phyloP scores from a whole-genome alignment of 805 yeast genomes.

The Priceomyces melissophilus region DNA sequence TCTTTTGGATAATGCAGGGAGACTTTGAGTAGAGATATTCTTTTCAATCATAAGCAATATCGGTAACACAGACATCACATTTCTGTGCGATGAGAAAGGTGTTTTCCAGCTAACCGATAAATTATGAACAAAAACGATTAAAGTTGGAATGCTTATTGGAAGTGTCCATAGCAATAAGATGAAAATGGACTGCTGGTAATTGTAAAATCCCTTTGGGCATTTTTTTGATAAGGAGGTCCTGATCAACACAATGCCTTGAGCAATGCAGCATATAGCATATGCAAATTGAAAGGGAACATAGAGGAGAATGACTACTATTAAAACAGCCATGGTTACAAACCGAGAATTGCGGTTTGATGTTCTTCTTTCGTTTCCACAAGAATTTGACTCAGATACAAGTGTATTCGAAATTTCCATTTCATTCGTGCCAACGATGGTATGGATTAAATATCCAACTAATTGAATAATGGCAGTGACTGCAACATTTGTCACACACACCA shows the following conservation, averaged over 20 bases:
- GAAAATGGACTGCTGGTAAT: constrained; percentile 61
- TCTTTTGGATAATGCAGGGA: constrained; percentile 33
- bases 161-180: constrained; percentile 72
- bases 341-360: constrained; percentile 5
- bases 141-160: constrained; percentile 74
- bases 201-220: constrained; percentile 32
- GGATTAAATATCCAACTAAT: no score
- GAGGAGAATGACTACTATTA: constrained; percentile 46
- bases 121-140: constrained; percentile 80
- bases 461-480: neutral
- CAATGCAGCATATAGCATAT: constrained; percentile 53
- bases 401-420: neutral
- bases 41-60: constrained; percentile 57
- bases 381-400: neutral
- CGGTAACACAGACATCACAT: constrained; percentile 73
- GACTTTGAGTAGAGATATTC: constrained; percentile 46
- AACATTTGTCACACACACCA: constrained; percentile 31
- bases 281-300: constrained; percentile 84
- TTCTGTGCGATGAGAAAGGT: constrained; percentile 85
- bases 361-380: neutral
- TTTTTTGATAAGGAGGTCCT: constrained; percentile 16
- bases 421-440: neutral
- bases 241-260: constrained; percentile 56
- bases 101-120: constrained; percentile 75
- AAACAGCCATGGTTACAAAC: constrained; percentile 33